Conservation (phyloP, 2,329 filamentous ascomycete species). For the Fragosphaeria purpurea region DNA sequence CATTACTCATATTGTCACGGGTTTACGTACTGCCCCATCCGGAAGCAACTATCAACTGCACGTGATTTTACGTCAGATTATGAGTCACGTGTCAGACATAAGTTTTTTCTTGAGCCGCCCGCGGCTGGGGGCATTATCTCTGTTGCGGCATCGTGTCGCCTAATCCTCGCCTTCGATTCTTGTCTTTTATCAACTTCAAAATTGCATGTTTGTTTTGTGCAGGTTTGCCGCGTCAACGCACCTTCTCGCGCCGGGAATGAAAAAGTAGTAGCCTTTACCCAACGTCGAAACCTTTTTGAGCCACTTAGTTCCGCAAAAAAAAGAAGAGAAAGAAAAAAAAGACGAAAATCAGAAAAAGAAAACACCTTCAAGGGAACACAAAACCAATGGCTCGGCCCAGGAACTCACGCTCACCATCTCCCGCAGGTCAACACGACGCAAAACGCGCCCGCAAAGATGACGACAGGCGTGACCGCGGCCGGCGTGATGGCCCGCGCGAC, state of each 20-base stretch:
- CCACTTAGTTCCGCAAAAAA: neutral
- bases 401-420: conserved; percentile 81
- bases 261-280: conserved; percentile 2
- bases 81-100: too few relatives aligned
- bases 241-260: neutral
- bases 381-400: conserved; percentile 50
- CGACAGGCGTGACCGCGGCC: conserved; percentile 42
- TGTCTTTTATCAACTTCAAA: too few relatives aligned
- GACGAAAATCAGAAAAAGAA: conserved; percentile 24
- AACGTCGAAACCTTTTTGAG: neutral
- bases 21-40: too few relatives aligned
- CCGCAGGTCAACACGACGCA: conserved; percentile 70
- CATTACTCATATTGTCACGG: too few relatives aligned
- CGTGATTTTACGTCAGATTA: too few relatives aligned
- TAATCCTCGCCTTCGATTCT: too few relatives aligned
- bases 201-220: too few relatives aligned
- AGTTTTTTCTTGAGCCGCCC: too few relatives aligned
- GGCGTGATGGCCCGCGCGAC: conserved; percentile 39
- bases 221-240: too few relatives aligned
- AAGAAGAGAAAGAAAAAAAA: conserved; percentile 3
- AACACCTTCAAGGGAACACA: conserved; percentile 53
- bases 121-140: too few relatives aligned
- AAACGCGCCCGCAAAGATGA: conserved; percentile 57
- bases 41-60: too few relatives aligned
- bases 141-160: too few relatives aligned